Evolutionary conservation across 2,329 filamentous ascomycete genomes (phyloP).

Genomic region (Ceratocystis diversiconidia): DNA sequence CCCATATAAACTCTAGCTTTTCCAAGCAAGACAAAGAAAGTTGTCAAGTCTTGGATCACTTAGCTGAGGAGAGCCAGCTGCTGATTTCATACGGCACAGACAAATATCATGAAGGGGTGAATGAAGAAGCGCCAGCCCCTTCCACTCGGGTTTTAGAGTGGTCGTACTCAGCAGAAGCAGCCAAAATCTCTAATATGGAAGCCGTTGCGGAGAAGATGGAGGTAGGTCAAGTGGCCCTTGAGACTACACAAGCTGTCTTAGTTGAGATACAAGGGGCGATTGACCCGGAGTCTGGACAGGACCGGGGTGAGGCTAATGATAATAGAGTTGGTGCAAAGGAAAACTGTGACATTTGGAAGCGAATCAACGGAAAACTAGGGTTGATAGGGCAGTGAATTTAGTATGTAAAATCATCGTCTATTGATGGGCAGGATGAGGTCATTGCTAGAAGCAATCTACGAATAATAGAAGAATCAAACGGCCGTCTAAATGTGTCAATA

Average conservation of each 20-base stretch:
- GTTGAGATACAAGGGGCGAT: slow-evolving; percentile 37
- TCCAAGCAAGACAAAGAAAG: slow-evolving; percentile 38
- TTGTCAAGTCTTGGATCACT: slow-evolving; percentile 36
- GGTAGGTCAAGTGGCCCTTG: slow-evolving; percentile 41
- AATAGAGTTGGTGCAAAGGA: slow-evolving; percentile 16
- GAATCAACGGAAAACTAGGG: slow-evolving; percentile 40
- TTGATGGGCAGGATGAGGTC: background rate
- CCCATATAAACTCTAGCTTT: slow-evolving; percentile 38
- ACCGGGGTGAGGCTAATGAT: slow-evolving; percentile 18
- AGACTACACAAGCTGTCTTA: slow-evolving; percentile 36
- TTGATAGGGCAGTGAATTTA: slow-evolving; percentile 30
- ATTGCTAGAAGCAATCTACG: background rate
- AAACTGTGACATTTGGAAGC: slow-evolving; percentile 35
- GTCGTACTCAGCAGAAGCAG: slow-evolving; percentile 45
- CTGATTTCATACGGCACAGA: slow-evolving; percentile 38
- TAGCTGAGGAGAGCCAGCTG: slow-evolving; percentile 49
- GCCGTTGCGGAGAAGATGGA: slow-evolving; percentile 46
- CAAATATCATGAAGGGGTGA: slow-evolving; percentile 16
- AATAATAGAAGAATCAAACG: background rate
- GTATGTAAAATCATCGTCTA: background rate
- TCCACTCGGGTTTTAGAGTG: slow-evolving; percentile 38
- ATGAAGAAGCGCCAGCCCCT: slow-evolving; percentile 18
- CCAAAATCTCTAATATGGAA: slow-evolving; percentile 45
- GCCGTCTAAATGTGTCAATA: background rate
- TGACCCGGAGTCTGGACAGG: slow-evolving; percentile 25